Evolutionary conservation across 2,329 filamentous ascomycete species (phyloP).

Genomic region (Xylaria hypoxylon): DNA sequence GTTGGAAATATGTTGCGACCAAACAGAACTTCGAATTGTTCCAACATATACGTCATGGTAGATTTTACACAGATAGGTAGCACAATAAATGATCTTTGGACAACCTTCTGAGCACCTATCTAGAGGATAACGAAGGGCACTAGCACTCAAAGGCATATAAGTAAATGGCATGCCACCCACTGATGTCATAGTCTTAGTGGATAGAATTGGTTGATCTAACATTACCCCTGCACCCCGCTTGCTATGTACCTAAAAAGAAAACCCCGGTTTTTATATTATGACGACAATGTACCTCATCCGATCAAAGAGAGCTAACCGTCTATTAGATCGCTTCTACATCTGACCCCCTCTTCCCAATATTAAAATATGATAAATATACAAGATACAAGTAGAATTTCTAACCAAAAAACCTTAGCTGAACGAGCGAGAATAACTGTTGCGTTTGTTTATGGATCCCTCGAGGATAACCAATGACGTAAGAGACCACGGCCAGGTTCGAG

Average conservation of each 20-base stretch:
- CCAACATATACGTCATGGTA: constrained; percentile 19
- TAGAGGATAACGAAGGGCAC: constrained; percentile 20
- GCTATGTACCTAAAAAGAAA: constrained; percentile 11
- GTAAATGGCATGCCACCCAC: constrained; percentile 1
- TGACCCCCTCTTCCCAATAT: neutral
- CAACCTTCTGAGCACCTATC: neutral
- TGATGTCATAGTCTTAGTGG: constrained; percentile 32
- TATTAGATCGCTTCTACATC: neutral
- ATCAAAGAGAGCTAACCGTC: neutral
- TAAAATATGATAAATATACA: neutral
- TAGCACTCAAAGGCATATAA: constrained; percentile 17
- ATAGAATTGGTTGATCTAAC: constrained; percentile 2
- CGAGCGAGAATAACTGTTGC: neutral
- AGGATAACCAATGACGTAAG: constrained; percentile 31
- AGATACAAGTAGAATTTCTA: neutral
- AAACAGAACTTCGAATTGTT: neutral
- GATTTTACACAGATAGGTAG: constrained; percentile 13
- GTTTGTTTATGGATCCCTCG: neutral
- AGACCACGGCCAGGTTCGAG: neutral
- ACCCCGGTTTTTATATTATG: neutral
- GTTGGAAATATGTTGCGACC: neutral
- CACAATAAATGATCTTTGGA: neutral
- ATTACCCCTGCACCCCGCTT: constrained; percentile 21
- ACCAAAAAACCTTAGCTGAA: neutral
- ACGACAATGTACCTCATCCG: neutral